phyloP scores from a whole-genome alignment of 2,329 filamentous ascomycete genomes.

The Aspergillus sp. region DNA sequence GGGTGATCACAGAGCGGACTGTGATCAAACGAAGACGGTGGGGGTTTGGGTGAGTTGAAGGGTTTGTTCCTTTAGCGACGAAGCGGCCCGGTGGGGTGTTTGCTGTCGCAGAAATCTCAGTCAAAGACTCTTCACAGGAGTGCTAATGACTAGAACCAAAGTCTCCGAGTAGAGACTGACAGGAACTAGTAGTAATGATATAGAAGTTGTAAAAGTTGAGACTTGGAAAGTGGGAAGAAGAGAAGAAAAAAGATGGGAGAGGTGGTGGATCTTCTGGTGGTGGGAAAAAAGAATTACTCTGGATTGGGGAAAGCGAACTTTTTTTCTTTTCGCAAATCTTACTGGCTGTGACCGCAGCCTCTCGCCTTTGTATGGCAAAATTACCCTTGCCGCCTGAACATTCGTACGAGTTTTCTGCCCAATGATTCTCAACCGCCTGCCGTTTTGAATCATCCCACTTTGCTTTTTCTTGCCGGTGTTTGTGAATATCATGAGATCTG shows the following conservation, averaged over 20 bases:
- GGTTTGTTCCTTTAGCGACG: conserved; percentile 32
- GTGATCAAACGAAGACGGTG: conserved; percentile 55
- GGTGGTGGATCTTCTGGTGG: conserved; percentile 15
- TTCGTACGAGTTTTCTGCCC: conserved; percentile 22
- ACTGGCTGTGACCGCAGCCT: conserved; percentile 13
- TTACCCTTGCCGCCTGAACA: conserved; percentile 21
- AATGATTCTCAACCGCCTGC: conserved; percentile 23
- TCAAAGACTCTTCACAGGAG: conserved; percentile 11
- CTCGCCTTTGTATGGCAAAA: conserved; percentile 18
- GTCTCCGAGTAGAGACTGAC: conserved; percentile 35
- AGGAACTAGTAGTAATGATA: conserved; percentile 28
- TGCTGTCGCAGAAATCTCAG: conserved; percentile 23
- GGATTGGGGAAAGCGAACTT: conserved; percentile 21
- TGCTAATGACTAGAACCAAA: conserved; percentile 35
- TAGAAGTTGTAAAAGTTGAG: conserved; percentile 25
- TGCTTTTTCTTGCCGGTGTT: background rate
- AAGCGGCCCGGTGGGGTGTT: conserved; percentile 31
- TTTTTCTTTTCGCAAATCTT: conserved; percentile 16
- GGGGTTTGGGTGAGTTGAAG: conserved; percentile 32
- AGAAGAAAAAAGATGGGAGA: conserved; percentile 15
- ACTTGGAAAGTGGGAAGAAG: conserved; percentile 15
- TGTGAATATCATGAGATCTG: background rate
- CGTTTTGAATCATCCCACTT: conserved; percentile 5
- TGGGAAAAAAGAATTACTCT: conserved; percentile 18
- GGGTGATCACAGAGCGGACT: conserved; percentile 72